Evolutionary conservation across 768 basidiomycete species (phyloP), one percentile per base, ranked within the genome.

Genomic region (Hygrophorus pudorinus): DNA sequence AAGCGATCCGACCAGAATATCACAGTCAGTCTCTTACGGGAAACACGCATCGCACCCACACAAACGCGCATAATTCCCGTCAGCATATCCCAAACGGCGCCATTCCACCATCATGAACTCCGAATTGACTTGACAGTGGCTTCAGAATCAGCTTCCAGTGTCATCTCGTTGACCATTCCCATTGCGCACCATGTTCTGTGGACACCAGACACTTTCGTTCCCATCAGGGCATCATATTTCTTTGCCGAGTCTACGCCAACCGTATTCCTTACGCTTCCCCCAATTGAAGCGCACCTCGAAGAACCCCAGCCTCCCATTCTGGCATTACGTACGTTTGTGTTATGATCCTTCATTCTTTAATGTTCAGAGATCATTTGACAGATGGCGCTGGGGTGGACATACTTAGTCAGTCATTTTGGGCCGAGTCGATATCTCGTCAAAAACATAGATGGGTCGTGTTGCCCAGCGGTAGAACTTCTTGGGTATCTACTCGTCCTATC

Each of bases 361-460:
- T 48, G 24, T 43, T 33, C 16, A 29, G 38, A 12, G 30, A 48
- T 16, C 46, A 3, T 37, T 32, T 33, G 33, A 27, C 49, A 88
- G 86, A 94, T 59, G 92, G 92, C 2, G 90, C 92, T 1, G 91
- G 91, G 1, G 86, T 87, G 4, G 81, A 91, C 48, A 71, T 87
- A 6, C 47, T 78, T 31, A 48, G 53, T 5, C 56, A 65, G 20
- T 51, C 68, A 0, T 78, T 81, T 47, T 91, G 85, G 85, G 56
- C 64, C 0, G 69, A 78, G 12, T 71, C 83, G 1, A 60, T 92
- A 10, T 75, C 79, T 1, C 65, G 67, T 5, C 78, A 79, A 45
- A 53, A 64, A 18, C 62, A 64, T 5, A 80, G 75, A 44, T 96
- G 92, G 92, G 63, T 84, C 8, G 64, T 93, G 14, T 62, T 83